phyloP scores from a whole-genome alignment of 1,139 yeast species.

The Suhomyces maxii region DNA sequence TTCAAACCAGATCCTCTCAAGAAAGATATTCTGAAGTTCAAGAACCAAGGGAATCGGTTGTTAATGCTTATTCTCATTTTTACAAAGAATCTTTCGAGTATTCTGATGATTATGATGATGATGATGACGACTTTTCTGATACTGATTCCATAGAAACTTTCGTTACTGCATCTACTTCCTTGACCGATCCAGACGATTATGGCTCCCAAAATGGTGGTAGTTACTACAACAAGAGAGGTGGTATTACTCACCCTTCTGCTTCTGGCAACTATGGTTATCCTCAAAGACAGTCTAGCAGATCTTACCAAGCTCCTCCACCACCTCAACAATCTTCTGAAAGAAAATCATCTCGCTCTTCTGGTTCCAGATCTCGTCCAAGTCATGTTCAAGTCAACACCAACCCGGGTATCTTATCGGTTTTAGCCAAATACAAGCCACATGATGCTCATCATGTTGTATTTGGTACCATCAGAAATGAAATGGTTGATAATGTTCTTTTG shows the following conservation, averaged over 20 bases:
- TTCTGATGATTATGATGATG: constrained; percentile 22
- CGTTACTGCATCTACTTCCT: constrained; percentile 38
- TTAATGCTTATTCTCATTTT: constrained; percentile 24
- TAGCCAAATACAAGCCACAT: constrained; percentile 26
- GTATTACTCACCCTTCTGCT: constrained; percentile 8
- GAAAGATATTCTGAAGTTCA: constrained; percentile 31
- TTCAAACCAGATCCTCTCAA: constrained; percentile 31
- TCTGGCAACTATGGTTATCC: neutral
- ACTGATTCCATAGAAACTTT: constrained; percentile 34
- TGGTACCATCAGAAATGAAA: constrained; percentile 29
- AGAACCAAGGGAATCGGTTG: constrained; percentile 24
- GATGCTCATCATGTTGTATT: constrained; percentile 29
- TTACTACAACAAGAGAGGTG: constrained; percentile 8
- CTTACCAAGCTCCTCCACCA: neutral
- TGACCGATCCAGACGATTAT: constrained; percentile 21
- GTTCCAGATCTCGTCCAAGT: neutral
- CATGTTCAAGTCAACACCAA: constrained; percentile 18
- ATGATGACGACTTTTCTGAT: constrained; percentile 23
- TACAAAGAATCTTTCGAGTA: constrained; percentile 27
- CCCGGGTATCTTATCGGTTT: constrained; percentile 16
- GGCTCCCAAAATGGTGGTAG: constrained; percentile 9
- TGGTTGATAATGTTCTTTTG: constrained; percentile 36
- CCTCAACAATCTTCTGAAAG: neutral
- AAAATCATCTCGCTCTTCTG: neutral
- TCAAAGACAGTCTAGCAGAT: constrained; percentile 2